phyloP scores from a whole-genome alignment of 2,329 filamentous ascomycete species.

The Penicillium psychrosexuale region DNA sequence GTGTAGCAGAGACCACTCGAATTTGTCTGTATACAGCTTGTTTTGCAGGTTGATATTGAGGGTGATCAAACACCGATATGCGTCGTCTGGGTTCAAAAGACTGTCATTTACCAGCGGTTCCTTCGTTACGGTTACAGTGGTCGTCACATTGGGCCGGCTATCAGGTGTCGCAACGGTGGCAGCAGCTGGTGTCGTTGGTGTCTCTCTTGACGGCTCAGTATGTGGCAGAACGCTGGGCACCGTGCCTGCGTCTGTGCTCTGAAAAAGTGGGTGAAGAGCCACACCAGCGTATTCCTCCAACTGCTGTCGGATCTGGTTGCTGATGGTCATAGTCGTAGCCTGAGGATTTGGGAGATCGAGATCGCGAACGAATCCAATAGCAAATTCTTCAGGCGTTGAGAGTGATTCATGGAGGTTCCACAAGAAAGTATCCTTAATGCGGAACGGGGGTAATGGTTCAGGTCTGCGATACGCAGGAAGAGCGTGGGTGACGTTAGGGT shows the following conservation, averaged over 20 bases:
- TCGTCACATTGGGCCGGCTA: constrained; percentile 22
- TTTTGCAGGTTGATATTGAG: constrained; percentile 90
- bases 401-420: constrained; percentile 97
- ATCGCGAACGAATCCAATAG: constrained; percentile 84
- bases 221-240: constrained; percentile 20
- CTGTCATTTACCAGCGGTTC: constrained; percentile 58
- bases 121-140: constrained; percentile 31
- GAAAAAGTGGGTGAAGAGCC: constrained; percentile 88
- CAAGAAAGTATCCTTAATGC: constrained; percentile 90
- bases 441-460: constrained; percentile 77
- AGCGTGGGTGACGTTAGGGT: constrained; percentile 57
- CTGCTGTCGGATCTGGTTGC: constrained; percentile 90
- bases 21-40: constrained; percentile 91
- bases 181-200: constrained; percentile 53
- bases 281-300: constrained; percentile 95
- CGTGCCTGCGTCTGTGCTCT: constrained; percentile 44
- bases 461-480: constrained; percentile 75
- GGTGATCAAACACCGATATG: constrained; percentile 87
- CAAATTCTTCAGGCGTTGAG: constrained; percentile 93
- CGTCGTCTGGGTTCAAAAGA: constrained; percentile 84
- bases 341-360: constrained; percentile 79
- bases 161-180: constrained; percentile 62
- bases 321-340: constrained; percentile 72
- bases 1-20: constrained; percentile 94
- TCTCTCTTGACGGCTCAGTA: constrained; percentile 49